phyloP scores from a whole-genome alignment of 2,329 filamentous ascomycete species.

The Cladosporium halotolerans region DNA sequence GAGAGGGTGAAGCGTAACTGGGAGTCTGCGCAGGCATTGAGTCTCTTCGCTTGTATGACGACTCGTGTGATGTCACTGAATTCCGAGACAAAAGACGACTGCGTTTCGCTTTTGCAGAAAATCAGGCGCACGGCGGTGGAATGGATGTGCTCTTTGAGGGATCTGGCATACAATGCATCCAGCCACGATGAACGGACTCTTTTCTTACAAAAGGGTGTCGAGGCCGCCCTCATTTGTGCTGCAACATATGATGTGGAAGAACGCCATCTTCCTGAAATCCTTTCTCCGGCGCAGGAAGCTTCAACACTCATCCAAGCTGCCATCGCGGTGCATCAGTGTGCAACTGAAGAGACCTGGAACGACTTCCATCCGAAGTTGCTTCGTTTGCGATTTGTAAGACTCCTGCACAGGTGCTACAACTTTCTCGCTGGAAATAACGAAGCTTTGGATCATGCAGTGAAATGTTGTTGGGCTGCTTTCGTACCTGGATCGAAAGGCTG shows the following conservation, averaged over 20 bases:
- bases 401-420: constrained; percentile 16
- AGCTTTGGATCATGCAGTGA: constrained; percentile 18
- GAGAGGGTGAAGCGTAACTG: constrained; percentile 23
- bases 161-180: constrained; percentile 36
- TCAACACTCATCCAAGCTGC: constrained; percentile 18
- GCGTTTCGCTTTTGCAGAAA: constrained; percentile 28
- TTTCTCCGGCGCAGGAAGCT: constrained; percentile 13
- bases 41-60: constrained; percentile 18
- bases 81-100: not conserved
- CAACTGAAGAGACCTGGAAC: not conserved
- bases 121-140: constrained; percentile 39
- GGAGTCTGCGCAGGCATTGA: constrained; percentile 22
- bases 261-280: constrained; percentile 13
- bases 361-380: not conserved
- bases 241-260: constrained; percentile 38
- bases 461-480: constrained; percentile 38
- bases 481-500: constrained; percentile 14
- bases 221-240: constrained; percentile 52
- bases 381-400: constrained; percentile 12
- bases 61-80: constrained; percentile 21
- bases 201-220: constrained; percentile 37
- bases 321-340: constrained; percentile 19
- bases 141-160: constrained; percentile 48
- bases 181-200: constrained; percentile 30
- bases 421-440: constrained; percentile 6